phyloP scores from a whole-genome alignment of 495 filamentous ascomycete species.

The Choiromyces venosus region DNA sequence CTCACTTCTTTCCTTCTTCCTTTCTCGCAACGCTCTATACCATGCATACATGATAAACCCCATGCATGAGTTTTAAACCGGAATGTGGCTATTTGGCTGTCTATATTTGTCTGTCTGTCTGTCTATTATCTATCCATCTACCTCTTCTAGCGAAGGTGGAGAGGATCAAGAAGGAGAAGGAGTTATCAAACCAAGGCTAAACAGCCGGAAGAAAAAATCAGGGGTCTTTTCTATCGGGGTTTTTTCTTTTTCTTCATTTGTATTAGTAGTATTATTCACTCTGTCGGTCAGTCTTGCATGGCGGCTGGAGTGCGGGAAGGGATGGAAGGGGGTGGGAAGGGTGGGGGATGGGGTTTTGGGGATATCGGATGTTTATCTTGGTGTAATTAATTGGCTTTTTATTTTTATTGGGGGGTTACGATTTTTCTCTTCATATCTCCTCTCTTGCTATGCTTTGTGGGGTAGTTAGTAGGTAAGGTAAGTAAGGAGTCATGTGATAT shows the following conservation, averaged over 20 bases:
- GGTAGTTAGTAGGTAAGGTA: neutral
- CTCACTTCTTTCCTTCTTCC: neutral
- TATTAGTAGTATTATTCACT: constrained; percentile 1
- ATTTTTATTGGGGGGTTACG: neutral
- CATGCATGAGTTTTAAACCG: neutral
- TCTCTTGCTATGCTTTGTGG: no score
- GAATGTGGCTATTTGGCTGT: neutral
- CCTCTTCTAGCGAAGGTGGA: neutral
- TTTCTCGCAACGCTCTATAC: neutral
- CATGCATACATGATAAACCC: neutral
- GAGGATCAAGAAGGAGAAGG: no score
- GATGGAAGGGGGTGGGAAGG: no score
- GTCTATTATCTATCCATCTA: neutral
- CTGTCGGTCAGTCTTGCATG: neutral
- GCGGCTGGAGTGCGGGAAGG: no score
- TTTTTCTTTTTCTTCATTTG: neutral
- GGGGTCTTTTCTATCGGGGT: no score
- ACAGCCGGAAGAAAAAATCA: no score
- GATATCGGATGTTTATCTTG: neutral
- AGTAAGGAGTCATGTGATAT: neutral
- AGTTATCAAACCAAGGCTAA: neutral
- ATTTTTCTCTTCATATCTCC: neutral
- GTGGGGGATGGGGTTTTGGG: no score
- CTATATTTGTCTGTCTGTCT: neutral
- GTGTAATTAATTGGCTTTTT: constrained; percentile 4